Conservation (phyloP, 768 basidiomycete species). For the Chiua virens region DNA sequence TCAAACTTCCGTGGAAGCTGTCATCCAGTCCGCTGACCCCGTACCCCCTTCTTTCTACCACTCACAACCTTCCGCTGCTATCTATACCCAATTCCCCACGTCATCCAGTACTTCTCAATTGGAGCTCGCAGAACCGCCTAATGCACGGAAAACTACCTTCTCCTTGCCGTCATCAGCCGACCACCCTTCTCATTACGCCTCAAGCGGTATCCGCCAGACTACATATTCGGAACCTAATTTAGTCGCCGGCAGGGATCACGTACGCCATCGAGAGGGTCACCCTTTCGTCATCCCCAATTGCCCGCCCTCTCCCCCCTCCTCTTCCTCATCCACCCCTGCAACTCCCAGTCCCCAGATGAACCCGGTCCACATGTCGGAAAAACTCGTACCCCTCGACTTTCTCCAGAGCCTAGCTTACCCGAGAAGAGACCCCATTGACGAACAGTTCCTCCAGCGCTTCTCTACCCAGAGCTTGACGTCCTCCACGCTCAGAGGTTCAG, state of each 20-base stretch:
- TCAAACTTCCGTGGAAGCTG: constrained; percentile 32
- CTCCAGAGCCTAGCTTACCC: constrained; percentile 56
- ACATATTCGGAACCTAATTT: constrained; percentile 35
- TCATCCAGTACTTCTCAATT: constrained; percentile 28
- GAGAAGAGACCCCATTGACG: constrained; percentile 62
- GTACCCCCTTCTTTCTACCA: constrained; percentile 22
- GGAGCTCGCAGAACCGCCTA: constrained; percentile 22
- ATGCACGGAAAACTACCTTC: constrained; percentile 27
- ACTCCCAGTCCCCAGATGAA: constrained; percentile 34
- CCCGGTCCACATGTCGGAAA: constrained; percentile 24
- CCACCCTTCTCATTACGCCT: constrained; percentile 17
- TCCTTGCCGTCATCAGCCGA: constrained; percentile 32
- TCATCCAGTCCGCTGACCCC: constrained; percentile 21
- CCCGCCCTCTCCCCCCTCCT: constrained; percentile 34
- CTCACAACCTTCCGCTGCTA: constrained; percentile 20
- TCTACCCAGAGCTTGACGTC: constrained; percentile 31
- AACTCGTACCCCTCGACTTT: constrained; percentile 63
- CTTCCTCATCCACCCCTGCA: constrained; percentile 39
- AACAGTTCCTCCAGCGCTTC: constrained; percentile 61
- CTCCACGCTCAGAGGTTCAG: constrained; percentile 20
- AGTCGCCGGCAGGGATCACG: constrained; percentile 15
- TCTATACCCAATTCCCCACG: constrained; percentile 33
- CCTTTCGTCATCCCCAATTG: constrained; percentile 21
- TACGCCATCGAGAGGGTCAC: constrained; percentile 27
- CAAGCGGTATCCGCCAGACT: constrained; percentile 26